A percentile compares a stretch with the other conserved stretches of the same genome.
Evolutionary conservation across 345 rosid genomes (phyloP).

Genomic region (Eucalyptus sp.): DNA sequence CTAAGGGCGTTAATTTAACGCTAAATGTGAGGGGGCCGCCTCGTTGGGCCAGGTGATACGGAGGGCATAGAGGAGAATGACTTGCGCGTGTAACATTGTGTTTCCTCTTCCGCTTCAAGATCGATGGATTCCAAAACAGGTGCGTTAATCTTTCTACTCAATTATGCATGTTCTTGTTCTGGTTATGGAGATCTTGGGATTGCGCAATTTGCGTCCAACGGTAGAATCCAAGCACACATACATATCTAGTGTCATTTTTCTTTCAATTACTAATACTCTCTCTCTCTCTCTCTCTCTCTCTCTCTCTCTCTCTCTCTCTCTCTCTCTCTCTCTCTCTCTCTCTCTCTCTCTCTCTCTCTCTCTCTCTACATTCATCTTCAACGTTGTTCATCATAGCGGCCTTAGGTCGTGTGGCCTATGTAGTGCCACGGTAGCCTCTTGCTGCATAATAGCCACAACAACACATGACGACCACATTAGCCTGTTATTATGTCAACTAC

Average conservation of each 20-base stretch:
- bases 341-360: neutral
- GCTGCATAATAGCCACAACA: neutral
- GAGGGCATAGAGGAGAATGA: too few species aligned
- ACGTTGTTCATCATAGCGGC: fast-evolving
- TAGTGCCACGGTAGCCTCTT: neutral
- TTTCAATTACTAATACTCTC: neutral
- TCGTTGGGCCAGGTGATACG: too few species aligned
- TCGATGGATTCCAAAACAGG: too few species aligned
- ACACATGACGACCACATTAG: fast-evolving
- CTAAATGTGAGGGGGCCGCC: too few species aligned
- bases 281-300: neutral
- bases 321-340: neutral
- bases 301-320: neutral
- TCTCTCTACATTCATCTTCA: neutral
- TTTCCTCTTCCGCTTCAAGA: too few species aligned
- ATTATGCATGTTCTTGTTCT: too few species aligned
- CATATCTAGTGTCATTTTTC: neutral
- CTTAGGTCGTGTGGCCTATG: neutral
- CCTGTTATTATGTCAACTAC: fast-evolving
- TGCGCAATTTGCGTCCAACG: too few species aligned
- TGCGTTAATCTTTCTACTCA: too few species aligned
- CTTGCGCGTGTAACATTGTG: too few species aligned
- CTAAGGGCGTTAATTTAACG: too few species aligned
- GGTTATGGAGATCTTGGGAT: too few species aligned
- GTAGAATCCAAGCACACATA: neutral